Conservation (phyloP, 2,329 filamentous ascomycete species). For the Diaporthe humulicola region DNA sequence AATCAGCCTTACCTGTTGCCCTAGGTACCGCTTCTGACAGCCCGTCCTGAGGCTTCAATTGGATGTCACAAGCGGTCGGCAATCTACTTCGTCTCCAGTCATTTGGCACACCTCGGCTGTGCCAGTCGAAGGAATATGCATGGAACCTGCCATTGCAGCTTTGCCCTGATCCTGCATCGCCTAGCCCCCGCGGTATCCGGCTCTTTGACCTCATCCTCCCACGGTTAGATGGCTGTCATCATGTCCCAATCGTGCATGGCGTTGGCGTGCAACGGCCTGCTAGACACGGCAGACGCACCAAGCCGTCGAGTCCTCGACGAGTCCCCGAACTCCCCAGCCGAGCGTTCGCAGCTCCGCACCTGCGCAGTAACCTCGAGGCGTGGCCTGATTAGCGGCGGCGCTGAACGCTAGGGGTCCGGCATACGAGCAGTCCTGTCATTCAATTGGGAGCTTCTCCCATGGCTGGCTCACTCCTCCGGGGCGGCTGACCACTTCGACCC, state of each 20-base stretch:
- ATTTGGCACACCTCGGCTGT: conserved; percentile 29
- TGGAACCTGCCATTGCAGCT: conserved; percentile 28
- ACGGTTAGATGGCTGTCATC: conserved; percentile 7
- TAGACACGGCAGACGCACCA: conserved; percentile 25
- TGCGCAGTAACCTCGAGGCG: neutral
- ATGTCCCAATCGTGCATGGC: conserved; percentile 18
- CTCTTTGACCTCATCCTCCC: neutral
- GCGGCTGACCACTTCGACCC: conserved; percentile 14
- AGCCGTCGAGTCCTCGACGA: conserved; percentile 22
- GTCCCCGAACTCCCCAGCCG: neutral
- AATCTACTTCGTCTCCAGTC: conserved; percentile 29
- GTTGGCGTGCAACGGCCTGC: conserved; percentile 4
- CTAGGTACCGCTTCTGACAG: neutral
- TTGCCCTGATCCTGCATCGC: neutral
- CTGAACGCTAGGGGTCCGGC: conserved; percentile 26
- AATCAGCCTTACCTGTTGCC: conserved; percentile 21
- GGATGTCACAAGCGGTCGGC: neutral
- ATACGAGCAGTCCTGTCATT: neutral
- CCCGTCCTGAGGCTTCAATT: conserved; percentile 13
- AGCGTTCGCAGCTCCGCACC: conserved; percentile 5
- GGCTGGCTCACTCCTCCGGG: conserved; percentile 3
- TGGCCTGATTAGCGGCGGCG: conserved; percentile 10
- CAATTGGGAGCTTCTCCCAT: conserved; percentile 1
- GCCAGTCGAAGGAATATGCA: conserved; percentile 36
- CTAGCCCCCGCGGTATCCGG: neutral